Conservation (phyloP, 2,329 filamentous ascomycete species). For the Cercospora sesami region DNA sequence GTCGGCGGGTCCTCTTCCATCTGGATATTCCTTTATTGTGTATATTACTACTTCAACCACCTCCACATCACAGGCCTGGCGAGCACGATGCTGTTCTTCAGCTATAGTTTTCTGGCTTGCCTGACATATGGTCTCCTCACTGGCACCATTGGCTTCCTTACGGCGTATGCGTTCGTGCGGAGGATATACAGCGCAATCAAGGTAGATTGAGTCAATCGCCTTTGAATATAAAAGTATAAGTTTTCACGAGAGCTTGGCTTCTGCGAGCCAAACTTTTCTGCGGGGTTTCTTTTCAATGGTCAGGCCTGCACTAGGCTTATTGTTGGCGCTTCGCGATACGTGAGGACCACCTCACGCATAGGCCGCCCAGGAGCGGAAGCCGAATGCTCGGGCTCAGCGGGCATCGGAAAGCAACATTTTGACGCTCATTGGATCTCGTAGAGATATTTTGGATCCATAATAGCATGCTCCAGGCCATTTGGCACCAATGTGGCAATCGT, state of each 20-base stretch:
- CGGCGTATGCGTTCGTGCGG: slow-evolving; percentile 79
- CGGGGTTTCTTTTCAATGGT: background rate
- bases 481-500: background rate
- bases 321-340: background rate
- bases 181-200: slow-evolving; percentile 66
- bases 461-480: background rate
- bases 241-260: background rate
- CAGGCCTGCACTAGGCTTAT: background rate
- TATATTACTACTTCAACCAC: slow-evolving; percentile 80
- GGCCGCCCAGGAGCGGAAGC: background rate
- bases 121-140: slow-evolving; percentile 77
- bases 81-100: slow-evolving; percentile 79
- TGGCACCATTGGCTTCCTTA: slow-evolving; percentile 81
- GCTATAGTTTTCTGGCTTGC: slow-evolving; percentile 79
- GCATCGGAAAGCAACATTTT: background rate
- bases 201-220: slow-evolving; percentile 36
- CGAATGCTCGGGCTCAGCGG: background rate
- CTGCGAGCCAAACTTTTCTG: background rate
- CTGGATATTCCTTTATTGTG: slow-evolving; percentile 80
- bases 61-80: slow-evolving; percentile 79
- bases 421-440: background rate
- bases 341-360: background rate
- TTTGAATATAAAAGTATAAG: background rate
- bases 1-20: slow-evolving; percentile 73
- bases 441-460: background rate